Conservation (phyloP, 371 early-diverging fungal species). For the Batkoa obscura region DNA sequence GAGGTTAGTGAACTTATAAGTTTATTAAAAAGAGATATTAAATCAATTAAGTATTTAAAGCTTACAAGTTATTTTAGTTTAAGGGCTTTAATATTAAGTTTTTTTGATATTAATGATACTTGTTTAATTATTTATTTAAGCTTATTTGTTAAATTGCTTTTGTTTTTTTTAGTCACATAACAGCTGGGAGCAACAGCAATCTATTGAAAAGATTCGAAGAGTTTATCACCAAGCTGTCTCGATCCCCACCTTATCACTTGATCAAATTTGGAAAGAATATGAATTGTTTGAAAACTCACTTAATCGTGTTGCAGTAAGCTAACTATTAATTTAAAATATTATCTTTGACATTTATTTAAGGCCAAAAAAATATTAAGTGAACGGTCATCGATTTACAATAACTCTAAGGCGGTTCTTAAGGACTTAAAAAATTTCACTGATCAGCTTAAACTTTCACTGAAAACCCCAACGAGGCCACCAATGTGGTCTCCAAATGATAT, state of each 20-base stretch:
- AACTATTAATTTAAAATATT: background rate
- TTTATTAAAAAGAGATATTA: background rate
- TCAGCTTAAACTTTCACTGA: constrained; percentile 24
- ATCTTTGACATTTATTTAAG: constrained; percentile 10
- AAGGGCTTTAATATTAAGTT: background rate
- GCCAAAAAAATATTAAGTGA: constrained; percentile 79
- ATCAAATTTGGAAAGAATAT: constrained; percentile 87
- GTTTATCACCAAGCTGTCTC: constrained; percentile 69
- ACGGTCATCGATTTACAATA: constrained; percentile 74
- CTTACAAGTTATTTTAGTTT: background rate
- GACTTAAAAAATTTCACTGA: constrained; percentile 62
- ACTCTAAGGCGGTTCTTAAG: constrained; percentile 66
- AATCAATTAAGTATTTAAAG: too few relatives aligned
- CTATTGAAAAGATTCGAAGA: constrained; percentile 68
- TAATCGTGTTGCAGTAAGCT: constrained; percentile 51
- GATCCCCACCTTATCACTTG: constrained; percentile 68
- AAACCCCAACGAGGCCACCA: constrained; percentile 49
- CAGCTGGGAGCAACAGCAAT: constrained; percentile 77
- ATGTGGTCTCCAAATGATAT: constrained; percentile 57
- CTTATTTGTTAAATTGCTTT: background rate
- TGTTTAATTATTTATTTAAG: background rate
- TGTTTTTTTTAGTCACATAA: constrained; percentile 26
- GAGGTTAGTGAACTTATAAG: constrained; percentile 33
- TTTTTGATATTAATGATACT: constrained; percentile 2
- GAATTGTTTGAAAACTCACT: constrained; percentile 81